Evolutionary conservation across 371 early-diverging fungal species (phyloP).

Genomic region (Massospora cicadina): DNA sequence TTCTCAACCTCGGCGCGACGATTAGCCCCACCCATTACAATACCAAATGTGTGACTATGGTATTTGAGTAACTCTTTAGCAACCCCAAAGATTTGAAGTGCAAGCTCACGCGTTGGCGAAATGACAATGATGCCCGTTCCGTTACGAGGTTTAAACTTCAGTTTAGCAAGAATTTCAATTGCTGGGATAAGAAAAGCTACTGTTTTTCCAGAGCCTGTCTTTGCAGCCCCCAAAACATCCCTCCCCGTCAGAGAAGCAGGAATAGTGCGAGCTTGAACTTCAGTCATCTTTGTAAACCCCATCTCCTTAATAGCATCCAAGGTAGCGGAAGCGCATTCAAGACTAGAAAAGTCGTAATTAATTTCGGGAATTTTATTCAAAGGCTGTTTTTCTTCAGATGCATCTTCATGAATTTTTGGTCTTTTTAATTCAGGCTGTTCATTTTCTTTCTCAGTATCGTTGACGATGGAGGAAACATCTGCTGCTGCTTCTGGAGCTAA

Average conservation of each 20-base stretch:
- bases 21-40: slow-evolving; percentile 95
- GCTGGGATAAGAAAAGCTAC: slow-evolving; percentile 96
- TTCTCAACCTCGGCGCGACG: slow-evolving; percentile 90
- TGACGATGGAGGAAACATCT: background rate
- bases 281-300: slow-evolving; percentile 91
- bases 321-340: slow-evolving; percentile 44
- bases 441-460: background rate
- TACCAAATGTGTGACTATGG: slow-evolving; percentile 88
- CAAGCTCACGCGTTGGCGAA: slow-evolving; percentile 98
- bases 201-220: slow-evolving; percentile 98
- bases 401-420: background rate
- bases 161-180: slow-evolving; percentile 65
- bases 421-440: background rate
- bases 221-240: slow-evolving; percentile 97
- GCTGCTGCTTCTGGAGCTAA: background rate
- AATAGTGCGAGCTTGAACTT: slow-evolving; percentile 92
- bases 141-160: slow-evolving; percentile 86
- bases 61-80: slow-evolving; percentile 81
- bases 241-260: slow-evolving; percentile 87
- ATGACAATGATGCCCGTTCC: slow-evolving; percentile 93
- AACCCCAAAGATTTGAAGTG: slow-evolving; percentile 96
- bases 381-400: background rate
- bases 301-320: slow-evolving; percentile 76
- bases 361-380: slow-evolving; percentile 12
- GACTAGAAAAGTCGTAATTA: slow-evolving; percentile 34